Base-by-base conservation (phyloP, 1,284 basidiomycete genomes). In the Puccinia hordei region DNA sequence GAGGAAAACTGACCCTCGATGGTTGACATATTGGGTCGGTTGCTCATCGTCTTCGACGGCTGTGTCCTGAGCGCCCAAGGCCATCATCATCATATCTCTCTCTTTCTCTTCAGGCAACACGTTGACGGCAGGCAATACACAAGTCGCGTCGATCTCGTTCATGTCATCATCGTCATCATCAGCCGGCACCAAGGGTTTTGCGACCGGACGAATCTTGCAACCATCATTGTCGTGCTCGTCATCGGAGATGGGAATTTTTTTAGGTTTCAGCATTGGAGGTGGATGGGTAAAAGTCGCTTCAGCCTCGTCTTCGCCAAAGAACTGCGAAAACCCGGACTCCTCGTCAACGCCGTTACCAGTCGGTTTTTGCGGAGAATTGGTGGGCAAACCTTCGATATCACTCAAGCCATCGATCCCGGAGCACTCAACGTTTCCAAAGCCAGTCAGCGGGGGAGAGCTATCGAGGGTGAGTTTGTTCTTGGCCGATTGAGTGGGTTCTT, bases 61-160 rank as follows among this genome's bases (percentile, higher is more conserved):
- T 22, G 65, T 51, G 17, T 80, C 61, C 49, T 80, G 78, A 19
- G 57, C 78, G 33, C 46, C 78, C 33, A 80, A 41, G n/a, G 72
- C 66, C 78, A 80, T 80, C 69, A 72, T 73, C 69, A 73, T 46
- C 78, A 80, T 61, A 65, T 80, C 78, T n/a, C 78, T 49, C 49
- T 80, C 78, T 35, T 71, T 80, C 69, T 80, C 78, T 55, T 80
- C 78, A 19, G 78, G 78, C n/a, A 80, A 65, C 22, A 80, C 78
- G 46, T 80, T 63, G 15, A 80, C 78, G 10, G 66, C 78, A 19
- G 78, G 78, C 38, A 80, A 73, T 13, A 80, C 59, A 38, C 78
- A 80, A 22, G 68, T 80, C 27, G 65, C 30, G 35, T 41, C 35
- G 9, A 57, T 57, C 4, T 44, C 66, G 22, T 78, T 57, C 49